Conservation (phyloP, 805 yeast genomes). For the Spathaspora girioi region DNA sequence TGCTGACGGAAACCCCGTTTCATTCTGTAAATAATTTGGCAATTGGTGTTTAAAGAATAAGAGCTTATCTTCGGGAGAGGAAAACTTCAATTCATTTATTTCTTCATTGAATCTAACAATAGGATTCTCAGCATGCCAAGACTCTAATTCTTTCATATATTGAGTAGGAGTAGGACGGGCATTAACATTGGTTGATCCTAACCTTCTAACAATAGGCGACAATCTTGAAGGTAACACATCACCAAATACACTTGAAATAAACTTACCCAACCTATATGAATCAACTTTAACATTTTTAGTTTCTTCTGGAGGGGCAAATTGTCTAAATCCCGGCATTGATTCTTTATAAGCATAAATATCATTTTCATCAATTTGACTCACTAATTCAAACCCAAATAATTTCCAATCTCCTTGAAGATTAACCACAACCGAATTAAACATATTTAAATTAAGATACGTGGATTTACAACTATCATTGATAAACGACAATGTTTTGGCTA, state of each 20-base stretch:
- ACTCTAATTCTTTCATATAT: conserved; percentile 22
- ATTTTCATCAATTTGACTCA: conserved; percentile 46
- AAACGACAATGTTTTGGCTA: conserved; percentile 52
- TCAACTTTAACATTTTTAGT: conserved; percentile 45
- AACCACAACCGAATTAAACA: conserved; percentile 55
- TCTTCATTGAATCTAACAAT: conserved; percentile 52
- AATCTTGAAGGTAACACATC: conserved; percentile 4
- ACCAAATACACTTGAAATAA: conserved; percentile 36
- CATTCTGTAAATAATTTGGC: conserved; percentile 17
- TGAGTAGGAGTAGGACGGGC: conserved; percentile 27
- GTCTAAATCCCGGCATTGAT: conserved; percentile 48
- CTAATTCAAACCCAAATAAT: conserved; percentile 74
- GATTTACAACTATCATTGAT: conserved; percentile 56
- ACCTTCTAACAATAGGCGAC: conserved; percentile 16
- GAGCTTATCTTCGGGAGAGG: conserved; percentile 51
- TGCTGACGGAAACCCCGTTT: conserved; percentile 41
- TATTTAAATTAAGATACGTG: conserved; percentile 50
- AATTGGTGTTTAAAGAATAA: conserved; percentile 33
- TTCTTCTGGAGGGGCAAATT: conserved; percentile 41
- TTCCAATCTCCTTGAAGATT: conserved; percentile 77
- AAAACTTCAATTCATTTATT: conserved; percentile 53
- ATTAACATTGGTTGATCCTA: conserved; percentile 34
- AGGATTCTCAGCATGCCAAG: conserved; percentile 33
- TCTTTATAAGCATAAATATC: conserved; percentile 35
- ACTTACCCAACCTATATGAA: conserved; percentile 58